Evolutionary conservation across 2,329 filamentous ascomycete genomes (phyloP).

Genomic region (Fusarium kyushuense): DNA sequence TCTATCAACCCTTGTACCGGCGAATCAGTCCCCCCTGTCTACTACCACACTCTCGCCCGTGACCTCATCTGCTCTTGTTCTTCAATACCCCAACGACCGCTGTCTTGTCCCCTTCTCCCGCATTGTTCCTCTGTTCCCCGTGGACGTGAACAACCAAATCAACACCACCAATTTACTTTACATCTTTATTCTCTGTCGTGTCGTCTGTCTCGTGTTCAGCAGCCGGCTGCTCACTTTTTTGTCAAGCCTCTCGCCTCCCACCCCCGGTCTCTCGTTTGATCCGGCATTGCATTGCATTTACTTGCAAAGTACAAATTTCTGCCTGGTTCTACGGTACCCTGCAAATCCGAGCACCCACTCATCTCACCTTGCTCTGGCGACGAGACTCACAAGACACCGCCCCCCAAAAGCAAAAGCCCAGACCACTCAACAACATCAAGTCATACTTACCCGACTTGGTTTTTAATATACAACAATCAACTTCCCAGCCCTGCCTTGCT

Average conservation of each 20-base stretch:
- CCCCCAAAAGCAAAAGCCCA: constrained; percentile 39
- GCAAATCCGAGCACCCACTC: constrained; percentile 43
- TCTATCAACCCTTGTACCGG: constrained; percentile 32
- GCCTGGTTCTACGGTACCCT: constrained; percentile 46
- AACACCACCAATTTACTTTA: constrained; percentile 34
- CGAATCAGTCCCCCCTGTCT: constrained; percentile 44
- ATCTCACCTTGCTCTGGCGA: constrained; percentile 44
- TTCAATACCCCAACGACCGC: constrained; percentile 44
- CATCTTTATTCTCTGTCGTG: constrained; percentile 20
- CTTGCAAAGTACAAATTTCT: constrained; percentile 45
- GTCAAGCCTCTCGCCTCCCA: constrained; percentile 39
- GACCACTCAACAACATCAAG: constrained; percentile 45
- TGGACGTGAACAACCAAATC: constrained; percentile 47
- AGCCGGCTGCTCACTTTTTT: constrained; percentile 47
- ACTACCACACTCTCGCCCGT: constrained; percentile 44
- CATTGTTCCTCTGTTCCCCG: constrained; percentile 48
- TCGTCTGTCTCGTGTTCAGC: constrained; percentile 46
- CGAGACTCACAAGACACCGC: constrained; percentile 47
- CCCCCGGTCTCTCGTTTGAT: constrained; percentile 45
- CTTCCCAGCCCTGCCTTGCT: constrained; percentile 39
- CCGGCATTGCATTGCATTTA: constrained; percentile 31
- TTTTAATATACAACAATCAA: constrained; percentile 43
- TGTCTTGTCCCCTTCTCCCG: constrained; percentile 40
- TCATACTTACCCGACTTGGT: constrained; percentile 39
- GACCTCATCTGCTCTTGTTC: constrained; percentile 48